These are phyloP conservation scores for Cladophialophora chaetospira DNA, from an alignment of 2,329 filamentous ascomycete species.

Conservation along the genomic window DNA sequence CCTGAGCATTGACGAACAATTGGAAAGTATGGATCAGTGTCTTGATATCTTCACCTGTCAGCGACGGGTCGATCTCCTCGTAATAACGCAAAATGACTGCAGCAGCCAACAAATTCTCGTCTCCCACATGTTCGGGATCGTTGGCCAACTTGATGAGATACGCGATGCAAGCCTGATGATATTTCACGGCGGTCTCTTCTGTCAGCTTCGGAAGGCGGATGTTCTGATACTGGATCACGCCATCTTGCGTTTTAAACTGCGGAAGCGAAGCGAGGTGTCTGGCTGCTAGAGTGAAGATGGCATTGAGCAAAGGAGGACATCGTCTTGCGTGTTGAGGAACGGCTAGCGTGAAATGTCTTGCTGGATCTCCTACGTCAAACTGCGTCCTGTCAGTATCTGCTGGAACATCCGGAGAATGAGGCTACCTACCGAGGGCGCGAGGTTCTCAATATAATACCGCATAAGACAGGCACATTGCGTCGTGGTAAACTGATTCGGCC, in stretches of 20 bases:
- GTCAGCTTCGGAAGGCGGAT: constrained; percentile 29
- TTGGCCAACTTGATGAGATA: constrained; percentile 36
- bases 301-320: constrained; percentile 33
- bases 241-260: constrained; percentile 21
- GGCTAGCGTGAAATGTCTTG: constrained; percentile 27
- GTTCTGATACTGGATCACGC: constrained; percentile 25
- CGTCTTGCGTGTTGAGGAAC: constrained; percentile 32
- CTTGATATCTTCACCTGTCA: constrained; percentile 45
- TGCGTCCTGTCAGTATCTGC: constrained; percentile 17
- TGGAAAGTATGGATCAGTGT: constrained; percentile 30
- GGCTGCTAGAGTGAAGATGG: constrained; percentile 33
- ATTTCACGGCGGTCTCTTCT: constrained; percentile 33
- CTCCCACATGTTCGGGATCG: constrained; percentile 44
- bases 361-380: constrained; percentile 34
- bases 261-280: constrained; percentile 27
- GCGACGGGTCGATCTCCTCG: constrained; percentile 55
- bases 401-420: background rate
- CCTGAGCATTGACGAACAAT: constrained; percentile 31
- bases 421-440: constrained; percentile 31
- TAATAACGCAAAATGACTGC: constrained; percentile 60
- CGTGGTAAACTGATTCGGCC: constrained; percentile 33
- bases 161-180: constrained; percentile 36
- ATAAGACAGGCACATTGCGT: constrained; percentile 34
- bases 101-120: constrained; percentile 57
- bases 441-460: constrained; percentile 34